Base-by-base conservation (phyloP, 805 yeast species). In the Wickerhamomyces strasburgensis region DNA sequence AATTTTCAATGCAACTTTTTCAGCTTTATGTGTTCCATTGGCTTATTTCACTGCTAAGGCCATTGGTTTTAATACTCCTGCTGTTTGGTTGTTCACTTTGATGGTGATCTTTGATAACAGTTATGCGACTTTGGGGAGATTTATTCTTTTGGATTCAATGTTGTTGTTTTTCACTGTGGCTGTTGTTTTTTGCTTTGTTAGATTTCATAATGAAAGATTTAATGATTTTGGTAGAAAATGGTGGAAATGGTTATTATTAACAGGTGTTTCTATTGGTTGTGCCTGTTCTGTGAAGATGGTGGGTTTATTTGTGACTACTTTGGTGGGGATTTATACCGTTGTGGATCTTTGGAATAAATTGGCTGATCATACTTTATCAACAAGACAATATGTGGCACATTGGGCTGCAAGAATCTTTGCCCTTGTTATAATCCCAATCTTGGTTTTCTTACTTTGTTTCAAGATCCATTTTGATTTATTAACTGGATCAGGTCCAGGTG, bases 261-360 rank as follows among this genome's bases (percentile, higher is more conserved):
- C 95, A 7, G 99, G 99, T 47, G 64, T 87, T 35, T 68, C 78
- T 31, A 78, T 93, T 52, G 98, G 98, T 29, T 84, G 93, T 60
- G 84, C 89, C 14, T 82, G 90, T 56, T 83, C 95, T 19, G 95
- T 88, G 40, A 93, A 93, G 64, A 87, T 89, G 96, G 98, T 93
- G 40, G 99, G 99, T 52, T 71, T 90, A 39, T 86, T 93, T 54
- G 85, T 86, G 43, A 90, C 95, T 39, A 61, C 87, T 14, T 65
- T 88, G 45, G 88, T 93, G 38, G 99, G 99, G 33, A 73, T 87
- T 44, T 86, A 90, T 63, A 88, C 96, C 16, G 69, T 85, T 27
- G 82, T 78, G 36, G 97, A 93, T 53, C 68, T 93, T 52, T 93
- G 97, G 95, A 69, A 65, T 51, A 76, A 75, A 58, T 75, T 87